Base-by-base conservation (phyloP, 1,139 yeast species). In the Sugiyamaella xylanicola region DNA sequence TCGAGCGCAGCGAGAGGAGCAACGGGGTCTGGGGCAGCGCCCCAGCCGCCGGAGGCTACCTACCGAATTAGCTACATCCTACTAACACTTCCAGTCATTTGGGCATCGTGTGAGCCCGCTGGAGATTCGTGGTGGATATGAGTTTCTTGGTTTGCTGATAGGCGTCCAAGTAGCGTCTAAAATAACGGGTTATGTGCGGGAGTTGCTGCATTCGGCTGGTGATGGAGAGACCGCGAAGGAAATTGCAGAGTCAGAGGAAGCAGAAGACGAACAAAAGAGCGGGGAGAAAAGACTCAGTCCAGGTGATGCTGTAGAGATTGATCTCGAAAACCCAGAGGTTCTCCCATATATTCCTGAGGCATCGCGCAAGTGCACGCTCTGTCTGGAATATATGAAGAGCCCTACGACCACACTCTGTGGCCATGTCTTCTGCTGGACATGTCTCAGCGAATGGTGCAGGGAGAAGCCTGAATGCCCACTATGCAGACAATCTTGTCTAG, bases 371-470 rank as follows among this genome's bases (percentile, higher is more conserved):
- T 93, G 99, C 68, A 86, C 91, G 77, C 76, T 93, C 39, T 93
- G 99, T 68, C 76, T 92, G 36, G 85, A 88, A 4, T 77, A 80
- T 16, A 88, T 93, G 95, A 77, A 75, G 1, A 82, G 87, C 60
- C 98, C 99, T 1, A 77, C 96, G 0, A 83, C 91, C 56, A 91
- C 96, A 0, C 81, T 85, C 8, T 93, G 99, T 72, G 99, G 99
- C 0, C 99, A 93, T 69, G 60, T 89, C 16, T 92, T 88, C 69
- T 93, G 99, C 72, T 93, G 98, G 98, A 79, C 77, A 4, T 93
- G 99, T 68, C 84, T 90, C 5, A 79, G 84, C 4, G 96, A 88
- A 63, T 93, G 98, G 98, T 82, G 91, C 55, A 76, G 90, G 60
- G 96, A 91, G 59, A 72, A 79, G 63, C 86, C 92, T 0, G 97